Base-by-base conservation (phyloP, 768 basidiomycete species). In the Chalciporus sphaerocephalus region DNA sequence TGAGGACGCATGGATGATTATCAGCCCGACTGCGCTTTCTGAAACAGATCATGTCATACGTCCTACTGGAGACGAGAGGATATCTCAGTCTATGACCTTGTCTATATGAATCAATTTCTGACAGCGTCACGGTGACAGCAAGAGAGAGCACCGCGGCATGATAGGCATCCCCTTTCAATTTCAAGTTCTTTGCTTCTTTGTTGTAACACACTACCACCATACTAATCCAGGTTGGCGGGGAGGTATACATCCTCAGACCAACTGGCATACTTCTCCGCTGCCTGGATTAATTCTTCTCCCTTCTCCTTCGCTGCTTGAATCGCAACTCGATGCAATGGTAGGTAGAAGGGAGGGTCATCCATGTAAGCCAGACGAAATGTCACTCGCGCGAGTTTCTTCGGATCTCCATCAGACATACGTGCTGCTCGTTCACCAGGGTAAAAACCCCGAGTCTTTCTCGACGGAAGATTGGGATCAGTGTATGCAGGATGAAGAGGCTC, bases 241-340 rank as follows among this genome's bases (percentile, higher is more conserved):
- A 50, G 51, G 37, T 62, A 60, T 43, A 63, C 42, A 37, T 63
- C 48, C 17, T 61, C 55, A 5, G 61, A 63, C 61, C 61, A 61
- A 44, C 42, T 48, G 27, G 57, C 61, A 16, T 63, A 63, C 37
- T 60, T 42, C 42, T 61, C 49, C 18, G 49, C 60, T 8, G 61
- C 28, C 24, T 34, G 47, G 17, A 61, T 55, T 12, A 61, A 47
- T 23, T 18, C 44, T n/a, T 63, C 41, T 17, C 61, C 61, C 32
- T 20, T 63, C 25, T 24, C 35, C 33, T 42, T 60, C 36, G 55
- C 58, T 7, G 60, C 58, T 24, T 45, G 46, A 22, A 61, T 28
- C 4, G 61, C 48, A 17, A 48, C 53, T 15, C 48, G 50, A 23
- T 64, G 60, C 44, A 61, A 30, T 16, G 60, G 60, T 20, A 61